phyloP scores from a whole-genome alignment of 495 filamentous ascomycete genomes.

The Aspergillus asperescens region DNA sequence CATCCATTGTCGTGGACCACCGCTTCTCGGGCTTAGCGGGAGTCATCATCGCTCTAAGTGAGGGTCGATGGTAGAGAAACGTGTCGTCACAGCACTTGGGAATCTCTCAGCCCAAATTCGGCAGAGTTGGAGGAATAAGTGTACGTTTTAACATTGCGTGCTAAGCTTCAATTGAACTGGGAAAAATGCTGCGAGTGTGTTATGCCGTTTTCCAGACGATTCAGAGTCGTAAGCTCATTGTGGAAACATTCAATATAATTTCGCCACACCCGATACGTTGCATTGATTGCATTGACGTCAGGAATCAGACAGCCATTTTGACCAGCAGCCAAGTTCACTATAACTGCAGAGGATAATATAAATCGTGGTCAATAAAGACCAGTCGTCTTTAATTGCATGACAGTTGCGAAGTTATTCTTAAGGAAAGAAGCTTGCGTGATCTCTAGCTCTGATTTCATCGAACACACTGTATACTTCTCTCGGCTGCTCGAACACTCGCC shows the following conservation, averaged over 20 bases:
- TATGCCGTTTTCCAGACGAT: not conserved
- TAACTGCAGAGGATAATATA: not conserved
- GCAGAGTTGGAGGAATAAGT: not conserved
- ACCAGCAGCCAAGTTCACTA: not conserved
- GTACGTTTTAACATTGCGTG: not conserved
- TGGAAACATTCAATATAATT: not conserved
- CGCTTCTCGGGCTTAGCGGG: conserved; percentile 23
- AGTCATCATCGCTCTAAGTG: not conserved
- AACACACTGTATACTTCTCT: conserved; percentile 54
- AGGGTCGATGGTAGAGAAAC: too few relatives aligned
- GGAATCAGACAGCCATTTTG: not conserved
- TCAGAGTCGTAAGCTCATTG: too few relatives aligned
- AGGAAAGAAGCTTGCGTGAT: not conserved
- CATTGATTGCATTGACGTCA: conserved; percentile 8
- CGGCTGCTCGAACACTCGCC: conserved; percentile 76
- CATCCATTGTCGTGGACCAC: conserved; percentile 30
- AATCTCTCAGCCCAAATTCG: not conserved
- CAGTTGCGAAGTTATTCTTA: not conserved
- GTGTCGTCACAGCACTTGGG: not conserved
- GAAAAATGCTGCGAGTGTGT: not conserved
- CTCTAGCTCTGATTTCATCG: conserved; percentile 33
- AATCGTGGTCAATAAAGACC: not conserved
- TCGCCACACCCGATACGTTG: conserved; percentile 3
- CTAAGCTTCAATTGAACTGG: not conserved
- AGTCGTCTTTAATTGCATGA: too few relatives aligned